These are phyloP conservation scores for Boletellus ananiceps DNA, from an alignment of 768 basidiomycete genomes.

Conservation along the genomic window DNA sequence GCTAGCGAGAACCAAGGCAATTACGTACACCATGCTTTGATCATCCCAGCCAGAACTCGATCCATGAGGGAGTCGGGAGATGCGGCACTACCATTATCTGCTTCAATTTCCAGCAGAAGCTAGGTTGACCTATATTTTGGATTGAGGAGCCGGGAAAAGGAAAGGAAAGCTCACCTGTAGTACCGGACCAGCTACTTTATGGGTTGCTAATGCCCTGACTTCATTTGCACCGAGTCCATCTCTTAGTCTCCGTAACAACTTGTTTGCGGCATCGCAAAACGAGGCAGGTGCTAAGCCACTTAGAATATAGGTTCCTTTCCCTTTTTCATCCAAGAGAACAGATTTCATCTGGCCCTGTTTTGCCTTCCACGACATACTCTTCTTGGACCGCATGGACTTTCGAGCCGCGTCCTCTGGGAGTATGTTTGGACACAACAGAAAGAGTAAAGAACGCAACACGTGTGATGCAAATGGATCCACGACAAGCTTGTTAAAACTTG, in stretches of 20 bases:
- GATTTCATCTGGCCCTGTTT: conserved; percentile 79
- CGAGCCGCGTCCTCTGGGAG: conserved; percentile 36
- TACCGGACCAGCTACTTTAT: conserved; percentile 72
- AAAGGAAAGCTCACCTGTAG: conserved; percentile 50
- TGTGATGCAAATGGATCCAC: conserved; percentile 91
- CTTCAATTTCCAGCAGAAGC: conserved; percentile 83
- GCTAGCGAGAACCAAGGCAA: neutral
- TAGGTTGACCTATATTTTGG: conserved; percentile 28
- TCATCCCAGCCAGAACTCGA: conserved; percentile 67
- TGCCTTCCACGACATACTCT: conserved; percentile 77
- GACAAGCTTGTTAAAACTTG: conserved; percentile 57
- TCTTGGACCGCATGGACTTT: conserved; percentile 70
- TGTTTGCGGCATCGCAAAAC: conserved; percentile 43
- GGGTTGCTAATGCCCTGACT: conserved; percentile 68
- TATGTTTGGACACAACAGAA: conserved; percentile 66
- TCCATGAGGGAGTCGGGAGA: conserved; percentile 76
- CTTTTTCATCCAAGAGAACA: conserved; percentile 52
- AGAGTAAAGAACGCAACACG: conserved; percentile 73
- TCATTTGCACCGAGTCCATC: conserved; percentile 61
- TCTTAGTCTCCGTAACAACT: conserved; percentile 49
- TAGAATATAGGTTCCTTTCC: conserved; percentile 31
- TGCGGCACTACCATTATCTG: conserved; percentile 55
- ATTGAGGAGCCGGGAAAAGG: conserved; percentile 6
- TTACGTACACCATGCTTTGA: conserved; percentile 58
- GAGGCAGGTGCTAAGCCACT: conserved; percentile 36